A percentile compares a stretch with the other conserved stretches of the same genome.
phyloP scores from a whole-genome alignment of 140 eudicot genomes.

The Cichorium intybus region DNA sequence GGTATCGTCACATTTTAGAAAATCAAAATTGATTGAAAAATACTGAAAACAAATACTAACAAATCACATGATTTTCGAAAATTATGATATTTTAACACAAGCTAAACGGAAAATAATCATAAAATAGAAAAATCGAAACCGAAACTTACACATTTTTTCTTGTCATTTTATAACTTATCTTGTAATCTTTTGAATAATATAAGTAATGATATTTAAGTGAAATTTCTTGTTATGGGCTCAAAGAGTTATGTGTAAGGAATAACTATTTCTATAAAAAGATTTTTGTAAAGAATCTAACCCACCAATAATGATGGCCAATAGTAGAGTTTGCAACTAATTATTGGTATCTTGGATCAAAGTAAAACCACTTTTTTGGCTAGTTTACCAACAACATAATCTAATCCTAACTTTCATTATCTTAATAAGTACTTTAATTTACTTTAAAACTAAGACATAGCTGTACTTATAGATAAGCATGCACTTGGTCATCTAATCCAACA shows the following conservation, averaged over 20 bases:
- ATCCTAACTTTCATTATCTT: slow-evolving; percentile 32
- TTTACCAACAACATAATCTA: slow-evolving; percentile 35
- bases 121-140: too few relatives aligned
- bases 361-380: slow-evolving; percentile 31
- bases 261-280: slow-evolving; percentile 1
- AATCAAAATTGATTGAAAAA: too few relatives aligned
- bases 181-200: too few relatives aligned
- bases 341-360: slow-evolving; percentile 33
- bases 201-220: too few relatives aligned
- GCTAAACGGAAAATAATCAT: too few relatives aligned
- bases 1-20: too few relatives aligned
- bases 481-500: slow-evolving; percentile 31
- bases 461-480: slow-evolving; percentile 29
- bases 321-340: slow-evolving; percentile 21
- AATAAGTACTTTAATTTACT: slow-evolving; percentile 30
- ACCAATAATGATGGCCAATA: slow-evolving; percentile 30
- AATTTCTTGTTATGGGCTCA: not conserved
- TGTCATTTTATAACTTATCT: too few relatives aligned
- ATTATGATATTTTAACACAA: too few relatives aligned
- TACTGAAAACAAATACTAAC: too few relatives aligned
- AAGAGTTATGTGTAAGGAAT: not conserved
- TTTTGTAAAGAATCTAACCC: slow-evolving; percentile 27
- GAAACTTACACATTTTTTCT: too few relatives aligned
- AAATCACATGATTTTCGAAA: too few relatives aligned
- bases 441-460: slow-evolving; percentile 35